Percentiles rank a stretch among this genome's conserved stretches.
phyloP scores from a whole-genome alignment of 257 asterid species.

The Solanum chiquidenum region DNA sequence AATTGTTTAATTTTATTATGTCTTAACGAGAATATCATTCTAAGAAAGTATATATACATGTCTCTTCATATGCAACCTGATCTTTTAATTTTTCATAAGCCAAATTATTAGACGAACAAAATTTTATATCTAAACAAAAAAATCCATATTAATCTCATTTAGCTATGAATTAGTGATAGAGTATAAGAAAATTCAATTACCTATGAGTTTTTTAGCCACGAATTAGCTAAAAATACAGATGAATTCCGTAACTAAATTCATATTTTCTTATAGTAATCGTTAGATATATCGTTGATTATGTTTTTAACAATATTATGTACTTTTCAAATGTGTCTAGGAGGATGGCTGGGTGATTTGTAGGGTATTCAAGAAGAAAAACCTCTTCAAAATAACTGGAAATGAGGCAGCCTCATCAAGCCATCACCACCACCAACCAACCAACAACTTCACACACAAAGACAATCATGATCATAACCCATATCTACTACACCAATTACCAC shows the following conservation, averaged over 20 bases:
- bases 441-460: conserved; percentile 8
- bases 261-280: too few relatives aligned
- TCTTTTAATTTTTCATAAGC: neutral
- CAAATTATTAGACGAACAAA: neutral
- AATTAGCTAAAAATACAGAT: too few relatives aligned
- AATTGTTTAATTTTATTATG: neutral
- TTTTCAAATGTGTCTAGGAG: conserved; percentile 28
- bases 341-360: conserved; percentile 96
- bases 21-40: neutral
- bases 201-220: too few relatives aligned
- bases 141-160: too few relatives aligned
- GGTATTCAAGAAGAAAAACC: conserved; percentile 84
- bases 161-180: too few relatives aligned
- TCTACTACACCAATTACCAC: conserved; percentile 8
- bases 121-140: too few relatives aligned
- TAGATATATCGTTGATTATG: neutral
- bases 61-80: neutral
- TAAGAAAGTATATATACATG: neutral
- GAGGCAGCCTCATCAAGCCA: neutral
- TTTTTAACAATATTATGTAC: neutral
- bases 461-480: conserved; percentile 9
- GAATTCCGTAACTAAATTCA: neutral
- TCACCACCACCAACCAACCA: conserved; percentile 1
- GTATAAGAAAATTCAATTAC: too few relatives aligned
- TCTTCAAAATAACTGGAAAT: conserved; percentile 42